These are phyloP conservation scores for Penicillium ochrochloron DNA, from an alignment of 495 filamentous ascomycete genomes.

Conservation along the genomic window DNA sequence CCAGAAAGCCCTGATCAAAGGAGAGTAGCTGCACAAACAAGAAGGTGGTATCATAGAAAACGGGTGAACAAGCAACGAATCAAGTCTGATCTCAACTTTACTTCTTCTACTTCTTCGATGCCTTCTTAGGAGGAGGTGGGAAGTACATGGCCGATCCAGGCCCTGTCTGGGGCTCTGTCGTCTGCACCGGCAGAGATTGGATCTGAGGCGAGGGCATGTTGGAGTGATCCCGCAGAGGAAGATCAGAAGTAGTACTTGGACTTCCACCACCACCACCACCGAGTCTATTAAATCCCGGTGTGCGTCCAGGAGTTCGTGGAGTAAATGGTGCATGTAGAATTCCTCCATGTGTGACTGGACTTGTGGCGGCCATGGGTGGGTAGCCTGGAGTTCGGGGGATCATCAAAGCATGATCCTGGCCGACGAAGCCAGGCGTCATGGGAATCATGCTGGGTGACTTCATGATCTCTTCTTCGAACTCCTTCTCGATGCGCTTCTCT, in stretches of 20 bases:
- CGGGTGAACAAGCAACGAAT: neutral
- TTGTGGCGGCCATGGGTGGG: slow-evolving; percentile 30
- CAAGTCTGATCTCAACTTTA: neutral
- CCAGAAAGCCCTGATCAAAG: slow-evolving; percentile 12
- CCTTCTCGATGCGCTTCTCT: slow-evolving; percentile 47
- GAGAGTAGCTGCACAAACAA: slow-evolving; percentile 13
- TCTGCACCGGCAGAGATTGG: slow-evolving; percentile 28
- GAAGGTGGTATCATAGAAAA: slow-evolving; percentile 29
- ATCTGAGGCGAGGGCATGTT: slow-evolving; percentile 27
- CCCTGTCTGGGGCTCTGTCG: slow-evolving; percentile 27
- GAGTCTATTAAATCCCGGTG: slow-evolving; percentile 49
- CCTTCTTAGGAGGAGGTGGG: slow-evolving; percentile 51
- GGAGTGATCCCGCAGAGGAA: slow-evolving; percentile 47
- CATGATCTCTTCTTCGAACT: slow-evolving; percentile 50
- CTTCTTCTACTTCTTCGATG: slow-evolving; percentile 36
- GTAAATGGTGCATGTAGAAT: slow-evolving; percentile 40
- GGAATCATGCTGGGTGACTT: slow-evolving; percentile 50
- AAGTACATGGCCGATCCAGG: slow-evolving; percentile 44
- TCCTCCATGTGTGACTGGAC: slow-evolving; percentile 23
- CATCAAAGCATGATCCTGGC: slow-evolving; percentile 24
- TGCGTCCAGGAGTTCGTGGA: slow-evolving; percentile 31
- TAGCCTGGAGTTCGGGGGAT: slow-evolving; percentile 34
- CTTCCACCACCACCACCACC: slow-evolving; percentile 8
- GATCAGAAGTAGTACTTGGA: slow-evolving; percentile 37
- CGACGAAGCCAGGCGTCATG: slow-evolving; percentile 33